These are phyloP conservation scores for Cicer judaicum DNA, from an alignment of 306 rosid species.

Conservation along the genomic window DNA sequence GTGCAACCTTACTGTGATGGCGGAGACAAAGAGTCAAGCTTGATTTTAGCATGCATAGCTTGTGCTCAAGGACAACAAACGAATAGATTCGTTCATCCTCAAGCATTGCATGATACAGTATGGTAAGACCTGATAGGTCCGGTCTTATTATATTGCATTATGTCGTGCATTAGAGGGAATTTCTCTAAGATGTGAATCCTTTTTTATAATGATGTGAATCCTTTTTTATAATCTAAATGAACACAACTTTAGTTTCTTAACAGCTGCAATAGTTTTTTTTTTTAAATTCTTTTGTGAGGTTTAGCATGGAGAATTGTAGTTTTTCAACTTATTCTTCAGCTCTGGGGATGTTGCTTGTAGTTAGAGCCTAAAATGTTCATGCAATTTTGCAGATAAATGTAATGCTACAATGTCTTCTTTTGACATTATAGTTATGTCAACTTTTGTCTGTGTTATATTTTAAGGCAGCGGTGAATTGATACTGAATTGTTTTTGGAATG, in stretches of 20 bases:
- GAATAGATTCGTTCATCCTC: conserved; percentile 35
- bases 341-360: neutral
- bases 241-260: conserved; percentile 13
- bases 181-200: neutral
- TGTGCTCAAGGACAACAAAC: conserved; percentile 21
- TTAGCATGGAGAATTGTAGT: conserved; percentile 2
- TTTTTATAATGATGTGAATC: conserved; percentile 11
- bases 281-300: neutral
- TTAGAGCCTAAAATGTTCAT: neutral
- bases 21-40: conserved; percentile 8
- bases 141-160: neutral
- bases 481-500: neutral
- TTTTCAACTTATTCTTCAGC: conserved; percentile 15
- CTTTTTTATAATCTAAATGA: too few species aligned
- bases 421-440: conserved; percentile 5
- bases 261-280: neutral
- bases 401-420: neutral
- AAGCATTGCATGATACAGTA: conserved; percentile 28
- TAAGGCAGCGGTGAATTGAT: neutral
- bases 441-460: neutral
- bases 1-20: conserved; percentile 20
- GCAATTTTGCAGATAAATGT: conserved; percentile 23
- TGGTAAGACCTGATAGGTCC: neutral
- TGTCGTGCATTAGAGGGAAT: neutral
- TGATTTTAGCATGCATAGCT: conserved; percentile 5